Evolutionary conservation across 371 early-diverging fungal genomes (phyloP), one percentile per base, ranked within the genome.

Genomic region (Haplosporangium sp.): DNA sequence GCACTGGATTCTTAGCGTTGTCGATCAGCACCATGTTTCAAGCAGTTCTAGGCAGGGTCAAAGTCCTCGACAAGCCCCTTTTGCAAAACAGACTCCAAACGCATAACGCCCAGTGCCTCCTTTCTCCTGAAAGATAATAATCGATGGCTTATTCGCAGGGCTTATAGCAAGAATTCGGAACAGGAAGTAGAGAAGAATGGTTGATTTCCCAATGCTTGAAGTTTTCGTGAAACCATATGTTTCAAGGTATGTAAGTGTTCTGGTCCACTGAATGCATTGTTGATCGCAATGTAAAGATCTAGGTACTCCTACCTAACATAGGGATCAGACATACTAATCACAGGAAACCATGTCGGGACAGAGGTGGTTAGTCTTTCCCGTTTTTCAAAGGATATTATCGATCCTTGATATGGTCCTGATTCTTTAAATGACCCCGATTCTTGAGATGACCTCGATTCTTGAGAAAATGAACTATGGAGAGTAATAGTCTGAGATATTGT

Each of bases 1-100:
- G 72, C 19, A 17, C 38, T 3, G 65, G 61, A 42, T 42, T 42
- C 42, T 42, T 42, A 69, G 69, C 50, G 56, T 65, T 65, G 56
- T 77, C 78, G n/a, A 72, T 67, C 2, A 77, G 59, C 72, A 69
- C 78, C 78, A 69, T 48, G 78, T 77, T 27, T 72, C 56, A 17
- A 61, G 19, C 20, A 64, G 62, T 47, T 53, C 47, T 44, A 77
- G 74, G 35, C 59, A 20, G 44, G 70, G 71, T 27, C 20, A 68
- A 74, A 74, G 17, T 70, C 75, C 7, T 69, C 58, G 61, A 63
- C 47, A 2, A 55, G 20, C 61, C 74, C 74, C 35, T 19, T 20
- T 6, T 56, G 47, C 2, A 73, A 13, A 66, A 63, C 69, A 56
- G 66, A 61, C 65, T 62, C 69, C 72, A 73, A 48, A 70, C 44